Percentiles rank a stretch among this genome's conserved stretches.
Conservation (phyloP, 176 grass and related monocot species). For the Phoenix dactylifera region DNA sequence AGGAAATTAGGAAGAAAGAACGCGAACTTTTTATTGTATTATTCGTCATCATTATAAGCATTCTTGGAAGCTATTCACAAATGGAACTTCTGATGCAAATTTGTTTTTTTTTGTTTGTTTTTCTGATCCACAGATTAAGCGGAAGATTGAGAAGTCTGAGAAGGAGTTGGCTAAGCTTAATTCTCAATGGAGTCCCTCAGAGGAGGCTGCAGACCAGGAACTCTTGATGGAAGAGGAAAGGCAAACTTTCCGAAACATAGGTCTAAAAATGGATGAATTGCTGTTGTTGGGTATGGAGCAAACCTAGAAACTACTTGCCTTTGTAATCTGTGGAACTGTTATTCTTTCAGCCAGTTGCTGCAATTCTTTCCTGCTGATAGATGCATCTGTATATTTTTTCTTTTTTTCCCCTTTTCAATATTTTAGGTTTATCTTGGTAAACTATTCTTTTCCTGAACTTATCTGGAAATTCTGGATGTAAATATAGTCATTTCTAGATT, state of each 20-base stretch:
- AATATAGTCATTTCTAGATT: too few relatives aligned
- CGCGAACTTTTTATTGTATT: conserved; percentile 61
- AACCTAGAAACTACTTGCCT: too few relatives aligned
- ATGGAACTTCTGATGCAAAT: conserved; percentile 1
- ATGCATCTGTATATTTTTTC: too few relatives aligned
- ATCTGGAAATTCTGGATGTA: too few relatives aligned
- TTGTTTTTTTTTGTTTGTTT: background rate
- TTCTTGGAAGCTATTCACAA: too few relatives aligned
- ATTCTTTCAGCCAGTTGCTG: too few relatives aligned
- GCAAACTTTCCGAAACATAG: conserved; percentile 48
- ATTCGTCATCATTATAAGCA: background rate
- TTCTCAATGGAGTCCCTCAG: conserved; percentile 38
- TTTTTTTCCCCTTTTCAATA: too few relatives aligned
- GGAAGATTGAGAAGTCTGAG: conserved; percentile 77
- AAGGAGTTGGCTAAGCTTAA: conserved; percentile 45
- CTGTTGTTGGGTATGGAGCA: conserved; percentile 47
- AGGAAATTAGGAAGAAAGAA: conserved; percentile 63
- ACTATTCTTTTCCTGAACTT: too few relatives aligned
- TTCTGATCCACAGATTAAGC: conserved; percentile 38
- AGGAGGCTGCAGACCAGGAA: conserved; percentile 53
- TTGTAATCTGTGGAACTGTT: too few relatives aligned
- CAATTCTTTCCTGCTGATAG: too few relatives aligned
- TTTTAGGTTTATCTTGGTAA: too few relatives aligned
- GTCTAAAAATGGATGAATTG: conserved; percentile 57
- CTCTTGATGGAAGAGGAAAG: conserved; percentile 79